These are phyloP conservation scores for Gardenia jasminoides DNA, from an alignment of 257 asterid species.

Conservation along the genomic window DNA sequence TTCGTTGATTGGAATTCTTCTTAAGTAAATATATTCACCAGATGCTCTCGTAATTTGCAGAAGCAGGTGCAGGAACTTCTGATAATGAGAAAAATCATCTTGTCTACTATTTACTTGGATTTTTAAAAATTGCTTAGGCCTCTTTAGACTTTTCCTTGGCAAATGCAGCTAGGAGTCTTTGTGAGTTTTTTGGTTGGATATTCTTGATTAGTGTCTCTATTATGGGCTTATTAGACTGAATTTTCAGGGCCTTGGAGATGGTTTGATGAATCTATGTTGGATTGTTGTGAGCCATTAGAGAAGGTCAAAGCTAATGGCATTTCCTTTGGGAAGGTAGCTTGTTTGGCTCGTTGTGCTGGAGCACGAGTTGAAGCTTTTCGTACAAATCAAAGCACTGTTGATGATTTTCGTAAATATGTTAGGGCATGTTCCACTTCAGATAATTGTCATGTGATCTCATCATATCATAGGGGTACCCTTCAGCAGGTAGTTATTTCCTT, in stretches of 20 bases:
- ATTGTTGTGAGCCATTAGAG: slow-evolving; percentile 96
- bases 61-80: not conserved
- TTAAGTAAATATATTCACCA: not conserved
- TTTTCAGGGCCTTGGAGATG: slow-evolving; percentile 98
- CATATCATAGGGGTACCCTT: slow-evolving; percentile 81
- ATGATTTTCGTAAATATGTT: slow-evolving; percentile 85
- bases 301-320: slow-evolving; percentile 89
- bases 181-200: slow-evolving; percentile 3
- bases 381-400: slow-evolving; percentile 71
- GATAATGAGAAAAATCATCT: not conserved
- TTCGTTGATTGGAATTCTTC: not conserved
- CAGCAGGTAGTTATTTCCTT: slow-evolving; percentile 51
- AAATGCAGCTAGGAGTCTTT: not conserved
- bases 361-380: slow-evolving; percentile 93
- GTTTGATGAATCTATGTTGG: slow-evolving; percentile 98
- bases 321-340: slow-evolving; percentile 87
- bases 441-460: slow-evolving; percentile 83
- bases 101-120: not conserved
- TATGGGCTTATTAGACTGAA: slow-evolving; percentile 26
- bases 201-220: slow-evolving; percentile 4
- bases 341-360: slow-evolving; percentile 98
- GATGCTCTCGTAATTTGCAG: not conserved
- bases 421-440: slow-evolving; percentile 74
- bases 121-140: not conserved
- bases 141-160: not conserved